These are phyloP conservation scores for Candolleomyces efflorescens DNA, from an alignment of 768 basidiomycete species.

Conservation along the genomic window DNA sequence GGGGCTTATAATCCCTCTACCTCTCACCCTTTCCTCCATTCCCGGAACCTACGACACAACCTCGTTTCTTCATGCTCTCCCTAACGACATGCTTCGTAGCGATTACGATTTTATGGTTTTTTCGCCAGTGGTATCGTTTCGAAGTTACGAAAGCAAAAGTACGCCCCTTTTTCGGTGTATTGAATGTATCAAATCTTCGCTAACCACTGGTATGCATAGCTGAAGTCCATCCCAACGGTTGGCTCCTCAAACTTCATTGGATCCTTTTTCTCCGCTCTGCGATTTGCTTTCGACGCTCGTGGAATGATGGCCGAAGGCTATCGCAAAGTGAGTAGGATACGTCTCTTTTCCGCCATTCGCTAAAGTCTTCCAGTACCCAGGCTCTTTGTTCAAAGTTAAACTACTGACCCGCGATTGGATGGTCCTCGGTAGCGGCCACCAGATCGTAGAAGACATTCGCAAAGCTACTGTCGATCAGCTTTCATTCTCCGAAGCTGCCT, in stretches of 20 bases:
- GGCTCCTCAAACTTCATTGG: constrained; percentile 5
- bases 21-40: too few relatives aligned
- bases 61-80: neutral
- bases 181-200: neutral
- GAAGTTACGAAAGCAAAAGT: neutral
- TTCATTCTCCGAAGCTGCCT: constrained; percentile 22
- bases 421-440: constrained; percentile 32
- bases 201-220: neutral
- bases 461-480: constrained; percentile 27
- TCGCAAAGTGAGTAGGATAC: neutral
- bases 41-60: too few relatives aligned
- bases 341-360: neutral
- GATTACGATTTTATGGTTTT: neutral
- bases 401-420: constrained; percentile 11
- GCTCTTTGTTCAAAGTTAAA: constrained; percentile 16
- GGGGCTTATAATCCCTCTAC: too few relatives aligned
- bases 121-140: neutral
- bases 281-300: constrained; percentile 25
- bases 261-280: constrained; percentile 24
- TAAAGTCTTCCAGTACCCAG: constrained; percentile 14
- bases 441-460: constrained; percentile 47
- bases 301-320: constrained; percentile 17
- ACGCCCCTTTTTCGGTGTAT: neutral
- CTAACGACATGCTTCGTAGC: neutral
- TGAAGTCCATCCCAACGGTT: constrained; percentile 6